Evolutionary conservation across 78 protist genomes (phyloP).

Genomic region (Speleostelium caveatum): DNA sequence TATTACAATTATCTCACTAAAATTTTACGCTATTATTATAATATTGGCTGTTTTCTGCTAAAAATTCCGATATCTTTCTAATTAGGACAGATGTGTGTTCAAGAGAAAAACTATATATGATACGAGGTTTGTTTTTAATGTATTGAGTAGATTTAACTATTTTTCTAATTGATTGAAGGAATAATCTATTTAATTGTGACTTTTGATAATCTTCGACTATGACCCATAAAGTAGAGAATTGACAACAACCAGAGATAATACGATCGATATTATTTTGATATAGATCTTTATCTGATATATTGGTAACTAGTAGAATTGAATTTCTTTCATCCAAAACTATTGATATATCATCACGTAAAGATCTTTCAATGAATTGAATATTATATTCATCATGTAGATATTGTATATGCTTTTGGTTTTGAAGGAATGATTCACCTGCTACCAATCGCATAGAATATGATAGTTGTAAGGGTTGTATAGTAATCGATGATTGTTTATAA

Average conservation of each 20-base stretch:
- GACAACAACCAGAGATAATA: neutral
- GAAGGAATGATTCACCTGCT: constrained; percentile 20
- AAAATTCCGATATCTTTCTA: constrained; percentile 40
- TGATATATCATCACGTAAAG: neutral
- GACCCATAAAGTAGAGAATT: neutral
- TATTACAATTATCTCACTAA: neutral
- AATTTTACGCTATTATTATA: neutral
- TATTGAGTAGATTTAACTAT: neutral
- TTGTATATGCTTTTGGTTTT: neutral
- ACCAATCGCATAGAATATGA: constrained; percentile 3
- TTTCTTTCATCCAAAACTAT: constrained; percentile 49
- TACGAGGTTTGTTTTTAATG: too few species aligned
- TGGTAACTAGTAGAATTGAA: neutral
- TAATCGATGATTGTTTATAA: too few species aligned
- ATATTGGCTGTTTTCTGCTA: constrained; percentile 3
- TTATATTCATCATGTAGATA: constrained; percentile 26
- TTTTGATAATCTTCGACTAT: neutral
- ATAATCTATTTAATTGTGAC: too few species aligned
- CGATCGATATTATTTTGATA: neutral
- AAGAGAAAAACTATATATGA: constrained; percentile 27
- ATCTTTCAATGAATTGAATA: constrained; percentile 26
- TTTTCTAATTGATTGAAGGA: neutral
- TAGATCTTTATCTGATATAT: neutral
- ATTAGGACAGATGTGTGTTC: constrained; percentile 14
- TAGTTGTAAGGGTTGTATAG: too few species aligned